Evolutionary conservation across 441 rosid genomes (phyloP).

Genomic region (Aleurites moluccanus): DNA sequence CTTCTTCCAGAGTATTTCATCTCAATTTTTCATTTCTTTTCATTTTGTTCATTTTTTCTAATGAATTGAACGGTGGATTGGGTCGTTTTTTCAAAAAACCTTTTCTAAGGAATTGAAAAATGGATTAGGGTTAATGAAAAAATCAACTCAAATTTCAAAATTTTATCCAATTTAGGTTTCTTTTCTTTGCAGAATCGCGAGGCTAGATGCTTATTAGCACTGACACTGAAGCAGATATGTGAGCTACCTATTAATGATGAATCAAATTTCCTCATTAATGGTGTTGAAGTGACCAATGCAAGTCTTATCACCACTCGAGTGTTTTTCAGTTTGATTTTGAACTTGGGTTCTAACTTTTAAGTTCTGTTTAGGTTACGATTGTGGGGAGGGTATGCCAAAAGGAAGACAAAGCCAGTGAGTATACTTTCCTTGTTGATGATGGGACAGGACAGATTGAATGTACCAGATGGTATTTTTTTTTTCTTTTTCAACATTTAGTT

Average conservation of each 20-base stretch:
- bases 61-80: not conserved
- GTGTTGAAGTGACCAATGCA: constrained; percentile 77
- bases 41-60: not conserved
- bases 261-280: constrained; percentile 62
- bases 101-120: not conserved
- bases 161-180: not conserved
- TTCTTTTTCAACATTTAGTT: not conserved
- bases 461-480: constrained; percentile 57
- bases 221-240: constrained; percentile 77
- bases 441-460: constrained; percentile 91
- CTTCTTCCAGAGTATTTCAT: constrained; percentile 42
- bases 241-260: constrained; percentile 63
- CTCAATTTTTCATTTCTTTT: not conserved
- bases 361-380: constrained; percentile 53
- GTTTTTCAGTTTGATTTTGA: not conserved
- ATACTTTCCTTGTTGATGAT: constrained; percentile 71
- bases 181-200: constrained; percentile 63
- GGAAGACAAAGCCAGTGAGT: constrained; percentile 78
- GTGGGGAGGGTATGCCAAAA: constrained; percentile 69
- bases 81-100: not conserved
- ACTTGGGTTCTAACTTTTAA: constrained; percentile 1
- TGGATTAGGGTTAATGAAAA: not conserved
- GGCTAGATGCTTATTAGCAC: constrained; percentile 66
- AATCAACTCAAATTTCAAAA: not conserved
- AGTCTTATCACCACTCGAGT: not conserved